These are phyloP conservation scores for Alliaria petiolata DNA, from an alignment of 345 rosid genomes.

Conservation along the genomic window DNA sequence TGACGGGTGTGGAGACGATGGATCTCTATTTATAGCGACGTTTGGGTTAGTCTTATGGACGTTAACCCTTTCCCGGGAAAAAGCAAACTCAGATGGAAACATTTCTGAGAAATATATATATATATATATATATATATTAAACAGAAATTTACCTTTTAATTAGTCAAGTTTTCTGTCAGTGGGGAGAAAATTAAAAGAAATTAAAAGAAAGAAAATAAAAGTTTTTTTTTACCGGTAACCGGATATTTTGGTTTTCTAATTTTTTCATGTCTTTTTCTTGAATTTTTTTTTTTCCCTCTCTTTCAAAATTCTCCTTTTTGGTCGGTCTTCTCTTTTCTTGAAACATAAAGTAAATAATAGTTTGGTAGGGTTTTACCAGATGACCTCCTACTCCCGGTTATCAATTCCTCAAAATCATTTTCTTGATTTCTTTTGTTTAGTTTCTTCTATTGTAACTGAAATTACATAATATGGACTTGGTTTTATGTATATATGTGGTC, in stretches of 20 bases:
- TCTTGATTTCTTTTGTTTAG: neutral
- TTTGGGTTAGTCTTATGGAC: slow-evolving; percentile 20
- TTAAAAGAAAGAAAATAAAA: neutral
- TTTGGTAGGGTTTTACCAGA: slow-evolving; percentile 5
- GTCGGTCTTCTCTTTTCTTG: slow-evolving; percentile 10
- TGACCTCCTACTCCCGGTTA: slow-evolving; percentile 15
- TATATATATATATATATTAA: too few species aligned
- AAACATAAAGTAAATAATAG: neutral
- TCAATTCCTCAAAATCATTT: neutral
- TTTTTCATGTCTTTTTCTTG: neutral
- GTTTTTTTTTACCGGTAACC: neutral
- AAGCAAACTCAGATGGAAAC: neutral
- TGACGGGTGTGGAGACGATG: slow-evolving; percentile 21
- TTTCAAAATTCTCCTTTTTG: neutral
- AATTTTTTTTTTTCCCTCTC: neutral
- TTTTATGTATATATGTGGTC: slow-evolving; percentile 1
- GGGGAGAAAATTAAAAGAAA: too few species aligned
- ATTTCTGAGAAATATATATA: neutral
- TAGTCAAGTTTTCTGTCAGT: neutral
- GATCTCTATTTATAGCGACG: slow-evolving; percentile 30
- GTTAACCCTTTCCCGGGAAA: slow-evolving; percentile 36
- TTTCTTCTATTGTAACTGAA: neutral
- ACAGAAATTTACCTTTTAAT: neutral
- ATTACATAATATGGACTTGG: neutral
- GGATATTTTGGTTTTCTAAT: neutral